These are phyloP conservation scores for Colletotrichum truncatum DNA, from an alignment of 2,329 filamentous ascomycete genomes.

Conservation along the genomic window DNA sequence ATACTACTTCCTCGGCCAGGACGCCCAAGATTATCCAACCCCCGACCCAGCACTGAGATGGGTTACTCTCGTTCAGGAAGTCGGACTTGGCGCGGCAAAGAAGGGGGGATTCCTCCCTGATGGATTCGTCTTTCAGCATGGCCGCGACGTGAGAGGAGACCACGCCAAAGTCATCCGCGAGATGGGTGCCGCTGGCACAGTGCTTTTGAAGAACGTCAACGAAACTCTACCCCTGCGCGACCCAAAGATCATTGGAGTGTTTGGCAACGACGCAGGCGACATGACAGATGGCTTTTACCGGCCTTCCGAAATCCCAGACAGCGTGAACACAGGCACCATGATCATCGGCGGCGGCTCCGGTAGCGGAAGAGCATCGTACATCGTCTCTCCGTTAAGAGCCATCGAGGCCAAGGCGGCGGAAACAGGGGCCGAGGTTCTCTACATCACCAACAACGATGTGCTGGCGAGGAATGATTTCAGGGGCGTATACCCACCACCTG, in stretches of 20 bases:
- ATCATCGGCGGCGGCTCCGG: slow-evolving; percentile 65
- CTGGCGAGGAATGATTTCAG: slow-evolving; percentile 50
- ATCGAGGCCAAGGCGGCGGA: slow-evolving; percentile 55
- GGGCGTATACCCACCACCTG: slow-evolving; percentile 55
- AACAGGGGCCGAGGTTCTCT: slow-evolving; percentile 48
- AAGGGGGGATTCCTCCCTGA: neutral
- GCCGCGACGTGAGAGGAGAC: slow-evolving; percentile 59
- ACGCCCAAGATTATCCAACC: slow-evolving; percentile 67
- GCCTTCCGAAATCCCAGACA: neutral
- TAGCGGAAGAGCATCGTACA: slow-evolving; percentile 58
- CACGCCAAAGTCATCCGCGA: slow-evolving; percentile 64
- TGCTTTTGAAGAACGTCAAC: slow-evolving; percentile 76
- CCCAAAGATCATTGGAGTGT: slow-evolving; percentile 46
- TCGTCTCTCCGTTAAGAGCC: slow-evolving; percentile 63
- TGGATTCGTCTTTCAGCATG: slow-evolving; percentile 51
- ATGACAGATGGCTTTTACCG: neutral
- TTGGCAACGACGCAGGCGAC: slow-evolving; percentile 34
- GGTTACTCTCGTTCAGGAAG: neutral
- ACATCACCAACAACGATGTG: slow-evolving; percentile 42
- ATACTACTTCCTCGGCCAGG: slow-evolving; percentile 83
- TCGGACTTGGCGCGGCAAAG: slow-evolving; percentile 17
- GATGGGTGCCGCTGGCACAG: slow-evolving; percentile 65
- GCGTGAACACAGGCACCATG: neutral
- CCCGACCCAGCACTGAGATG: slow-evolving; percentile 42
- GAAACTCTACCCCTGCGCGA: slow-evolving; percentile 67